Evolutionary conservation across 352 stramenopile species (phyloP).

Genomic region (Phytopythium montanum): DNA sequence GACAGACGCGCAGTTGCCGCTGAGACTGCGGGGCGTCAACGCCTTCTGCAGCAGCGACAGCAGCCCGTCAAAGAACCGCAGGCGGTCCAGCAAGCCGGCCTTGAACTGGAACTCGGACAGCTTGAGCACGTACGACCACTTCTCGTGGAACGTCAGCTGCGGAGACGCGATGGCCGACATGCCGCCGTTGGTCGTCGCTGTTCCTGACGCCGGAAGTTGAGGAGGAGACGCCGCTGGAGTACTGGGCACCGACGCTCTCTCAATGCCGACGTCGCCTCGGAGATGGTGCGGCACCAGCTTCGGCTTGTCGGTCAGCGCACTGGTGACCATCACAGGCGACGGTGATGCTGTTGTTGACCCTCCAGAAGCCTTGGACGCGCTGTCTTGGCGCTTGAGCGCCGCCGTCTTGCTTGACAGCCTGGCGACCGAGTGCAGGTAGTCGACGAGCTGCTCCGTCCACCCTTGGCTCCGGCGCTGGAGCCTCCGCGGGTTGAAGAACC

Average conservation of each 20-base stretch:
- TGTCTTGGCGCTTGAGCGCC: slow-evolving; percentile 5
- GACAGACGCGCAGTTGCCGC: slow-evolving; percentile 35
- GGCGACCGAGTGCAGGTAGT: slow-evolving; percentile 65
- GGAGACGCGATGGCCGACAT: slow-evolving; percentile 11
- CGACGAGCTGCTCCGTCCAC: slow-evolving; percentile 80
- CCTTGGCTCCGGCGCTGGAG: slow-evolving; percentile 65
- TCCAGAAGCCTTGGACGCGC: not conserved
- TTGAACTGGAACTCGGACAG: slow-evolving; percentile 84
- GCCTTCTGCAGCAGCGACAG: slow-evolving; percentile 78
- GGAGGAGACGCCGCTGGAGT: slow-evolving; percentile 6
- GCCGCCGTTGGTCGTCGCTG: not conserved
- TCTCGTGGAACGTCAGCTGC: slow-evolving; percentile 54
- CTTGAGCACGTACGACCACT: slow-evolving; percentile 82
- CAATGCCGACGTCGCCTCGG: slow-evolving; percentile 25
- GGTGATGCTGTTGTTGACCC: not conserved
- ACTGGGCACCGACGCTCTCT: not conserved
- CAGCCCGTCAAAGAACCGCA: slow-evolving; percentile 77
- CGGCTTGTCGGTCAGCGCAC: slow-evolving; percentile 1
- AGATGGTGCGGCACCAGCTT: slow-evolving; percentile 21
- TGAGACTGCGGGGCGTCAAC: slow-evolving; percentile 47
- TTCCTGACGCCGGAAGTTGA: slow-evolving; percentile 4
- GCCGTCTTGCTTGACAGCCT: slow-evolving; percentile 29
- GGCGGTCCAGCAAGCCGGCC: slow-evolving; percentile 60
- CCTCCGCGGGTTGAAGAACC: slow-evolving; percentile 77
- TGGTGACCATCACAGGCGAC: not conserved